A percentile compares a stretch with the other conserved stretches of the same genome.
These are phyloP conservation scores for Ceratobasidium sp. DNA, from an alignment of 1,284 basidiomycete species.

Conservation along the genomic window DNA sequence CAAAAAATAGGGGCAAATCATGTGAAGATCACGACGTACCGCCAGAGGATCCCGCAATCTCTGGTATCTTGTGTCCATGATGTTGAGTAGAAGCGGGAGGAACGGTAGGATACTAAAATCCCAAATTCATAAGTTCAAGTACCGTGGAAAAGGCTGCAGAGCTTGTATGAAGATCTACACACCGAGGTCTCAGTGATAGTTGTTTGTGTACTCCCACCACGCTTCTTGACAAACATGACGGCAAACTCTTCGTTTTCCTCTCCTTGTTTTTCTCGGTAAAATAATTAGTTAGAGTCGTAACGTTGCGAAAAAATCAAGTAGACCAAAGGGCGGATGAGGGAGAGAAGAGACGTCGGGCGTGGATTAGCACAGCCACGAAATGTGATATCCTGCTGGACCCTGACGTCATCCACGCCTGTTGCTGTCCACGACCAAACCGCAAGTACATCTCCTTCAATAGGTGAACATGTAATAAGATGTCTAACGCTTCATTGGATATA, in stretches of 20 bases:
- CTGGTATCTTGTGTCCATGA: conserved; percentile 42
- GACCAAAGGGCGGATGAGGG: not conserved
- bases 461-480: not conserved
- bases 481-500: not conserved
- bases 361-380: not conserved
- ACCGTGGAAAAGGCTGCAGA: not conserved
- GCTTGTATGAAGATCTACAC: not conserved
- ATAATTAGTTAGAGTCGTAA: too few relatives aligned
- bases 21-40: conserved; percentile 3
- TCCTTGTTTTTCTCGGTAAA: not conserved
- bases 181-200: conserved; percentile 19
- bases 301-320: not conserved
- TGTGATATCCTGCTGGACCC: conserved; percentile 3
- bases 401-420: conserved; percentile 16
- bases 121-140: not conserved
- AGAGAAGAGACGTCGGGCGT: not conserved
- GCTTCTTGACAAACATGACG: conserved; percentile 16
- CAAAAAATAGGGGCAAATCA: not conserved
- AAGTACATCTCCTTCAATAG: not conserved
- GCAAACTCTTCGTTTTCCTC: not conserved
- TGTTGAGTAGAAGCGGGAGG: conserved; percentile 42
- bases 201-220: conserved; percentile 17
- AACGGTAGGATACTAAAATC: conserved; percentile 38
- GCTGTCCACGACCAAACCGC: not conserved
- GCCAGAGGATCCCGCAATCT: conserved; percentile 44